A percentile compares a stretch with the other conserved stretches of the same genome.
phyloP scores from a whole-genome alignment of 2,329 filamentous ascomycete species.

The Ceratocystis eucalypticola region DNA sequence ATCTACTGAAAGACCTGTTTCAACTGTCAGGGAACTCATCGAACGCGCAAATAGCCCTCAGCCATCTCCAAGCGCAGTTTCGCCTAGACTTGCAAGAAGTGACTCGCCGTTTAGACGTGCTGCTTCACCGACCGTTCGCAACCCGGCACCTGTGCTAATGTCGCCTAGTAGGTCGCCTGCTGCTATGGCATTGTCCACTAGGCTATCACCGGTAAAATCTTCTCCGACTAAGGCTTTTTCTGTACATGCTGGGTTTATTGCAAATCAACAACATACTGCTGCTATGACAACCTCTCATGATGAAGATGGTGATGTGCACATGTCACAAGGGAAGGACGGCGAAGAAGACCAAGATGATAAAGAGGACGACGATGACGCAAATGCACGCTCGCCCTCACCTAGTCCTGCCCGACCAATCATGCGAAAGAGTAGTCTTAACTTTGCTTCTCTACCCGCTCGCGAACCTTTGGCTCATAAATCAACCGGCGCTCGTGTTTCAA shows the following conservation, averaged over 20 bases:
- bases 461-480: conserved; percentile 83
- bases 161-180: background rate
- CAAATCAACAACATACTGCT: background rate
- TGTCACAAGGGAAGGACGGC: conserved; percentile 16
- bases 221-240: background rate
- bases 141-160: background rate
- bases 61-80: conserved; percentile 5
- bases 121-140: conserved; percentile 2
- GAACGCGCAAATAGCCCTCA: conserved; percentile 2
- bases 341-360: conserved; percentile 17
- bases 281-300: conserved; percentile 9
- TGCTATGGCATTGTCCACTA: background rate
- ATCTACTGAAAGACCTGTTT: background rate
- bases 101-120: conserved; percentile 10
- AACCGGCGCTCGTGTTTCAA: conserved; percentile 56
- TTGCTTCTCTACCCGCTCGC: conserved; percentile 80
- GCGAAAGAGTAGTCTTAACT: conserved; percentile 89
- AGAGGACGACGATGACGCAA: conserved; percentile 35
- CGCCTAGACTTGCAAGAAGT: conserved; percentile 10
- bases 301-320: conserved; percentile 16
- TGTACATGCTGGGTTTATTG: background rate
- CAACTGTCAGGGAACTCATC: background rate
- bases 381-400: conserved; percentile 54
- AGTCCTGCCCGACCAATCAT: conserved; percentile 64
- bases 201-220: conserved; percentile 8